Evolutionary conservation across 495 filamentous ascomycete species (phyloP).

Genomic region (Podospora pseudoanserina): DNA sequence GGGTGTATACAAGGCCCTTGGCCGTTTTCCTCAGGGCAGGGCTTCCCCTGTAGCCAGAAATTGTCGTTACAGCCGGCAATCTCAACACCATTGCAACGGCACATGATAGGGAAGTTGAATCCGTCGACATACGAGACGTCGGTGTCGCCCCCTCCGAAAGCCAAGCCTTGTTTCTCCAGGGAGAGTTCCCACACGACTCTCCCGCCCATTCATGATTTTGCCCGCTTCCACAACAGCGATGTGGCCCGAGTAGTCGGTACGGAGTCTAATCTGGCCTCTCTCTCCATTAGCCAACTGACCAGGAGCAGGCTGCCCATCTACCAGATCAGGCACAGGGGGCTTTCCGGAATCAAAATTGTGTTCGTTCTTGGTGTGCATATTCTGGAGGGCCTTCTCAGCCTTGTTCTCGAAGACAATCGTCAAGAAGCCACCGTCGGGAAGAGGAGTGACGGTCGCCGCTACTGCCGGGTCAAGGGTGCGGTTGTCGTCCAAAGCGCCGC

Average conservation of each 20-base stretch:
- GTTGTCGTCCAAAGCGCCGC: background rate
- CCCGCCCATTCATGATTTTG: background rate
- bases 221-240: background rate
- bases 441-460: background rate
- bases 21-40: background rate
- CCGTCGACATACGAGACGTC: slow-evolving; percentile 7
- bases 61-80: background rate
- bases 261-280: background rate
- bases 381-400: background rate
- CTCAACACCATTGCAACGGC: background rate
- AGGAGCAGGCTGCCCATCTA: too few species aligned
- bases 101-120: background rate
- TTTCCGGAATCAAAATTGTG: too few species aligned
- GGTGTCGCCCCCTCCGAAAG: background rate
- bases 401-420: background rate
- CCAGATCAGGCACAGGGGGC: too few species aligned
- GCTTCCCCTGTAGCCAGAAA: background rate
- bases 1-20: background rate
- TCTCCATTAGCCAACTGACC: too few species aligned
- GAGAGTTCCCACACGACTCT: background rate
- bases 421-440: background rate
- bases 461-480: background rate
- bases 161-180: background rate
- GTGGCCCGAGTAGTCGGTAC: background rate
- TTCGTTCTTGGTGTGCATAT: background rate